These are phyloP conservation scores for Scheffersomyces insectosa DNA, from an alignment of 1,139 yeast genomes.

Conservation along the genomic window DNA sequence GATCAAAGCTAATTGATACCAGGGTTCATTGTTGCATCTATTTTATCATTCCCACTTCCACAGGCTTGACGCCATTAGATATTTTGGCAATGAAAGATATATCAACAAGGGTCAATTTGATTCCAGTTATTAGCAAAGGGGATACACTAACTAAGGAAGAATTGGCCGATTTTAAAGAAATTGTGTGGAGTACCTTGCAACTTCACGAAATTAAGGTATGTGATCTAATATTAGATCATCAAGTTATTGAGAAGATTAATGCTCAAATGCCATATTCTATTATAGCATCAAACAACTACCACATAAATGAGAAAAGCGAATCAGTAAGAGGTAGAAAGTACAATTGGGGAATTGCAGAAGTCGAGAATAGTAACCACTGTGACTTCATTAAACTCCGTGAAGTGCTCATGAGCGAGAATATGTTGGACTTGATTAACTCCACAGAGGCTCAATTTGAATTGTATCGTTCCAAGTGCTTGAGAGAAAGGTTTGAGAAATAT, in stretches of 20 bases:
- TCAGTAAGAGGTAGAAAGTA: conserved; percentile 64
- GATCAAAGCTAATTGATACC: conserved; percentile 50
- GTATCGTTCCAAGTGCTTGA: conserved; percentile 48
- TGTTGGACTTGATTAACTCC: conserved; percentile 59
- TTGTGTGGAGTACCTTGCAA: conserved; percentile 44
- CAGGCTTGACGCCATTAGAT: conserved; percentile 59
- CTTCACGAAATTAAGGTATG: conserved; percentile 58
- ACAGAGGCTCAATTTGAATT: conserved; percentile 59
- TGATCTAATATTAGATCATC: conserved; percentile 49
- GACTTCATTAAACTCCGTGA: conserved; percentile 60
- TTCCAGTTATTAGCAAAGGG: conserved; percentile 76
- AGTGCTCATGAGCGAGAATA: conserved; percentile 50
- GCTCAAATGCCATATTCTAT: conserved; percentile 58
- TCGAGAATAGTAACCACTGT: conserved; percentile 65
- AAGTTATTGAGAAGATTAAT: conserved; percentile 29
- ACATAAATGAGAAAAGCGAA: conserved; percentile 32
- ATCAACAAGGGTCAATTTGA: conserved; percentile 63
- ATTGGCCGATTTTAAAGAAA: conserved; percentile 40
- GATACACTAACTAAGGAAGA: conserved; percentile 60
- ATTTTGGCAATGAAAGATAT: conserved; percentile 68
- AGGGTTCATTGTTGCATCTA: conserved; percentile 79
- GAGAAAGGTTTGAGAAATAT: conserved; percentile 34
- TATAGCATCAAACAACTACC: conserved; percentile 48
- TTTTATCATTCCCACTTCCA: conserved; percentile 60
- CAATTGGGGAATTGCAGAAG: conserved; percentile 74